These are phyloP conservation scores for Xylaria sp. DNA, from an alignment of 2,329 filamentous ascomycete species.

Conservation along the genomic window DNA sequence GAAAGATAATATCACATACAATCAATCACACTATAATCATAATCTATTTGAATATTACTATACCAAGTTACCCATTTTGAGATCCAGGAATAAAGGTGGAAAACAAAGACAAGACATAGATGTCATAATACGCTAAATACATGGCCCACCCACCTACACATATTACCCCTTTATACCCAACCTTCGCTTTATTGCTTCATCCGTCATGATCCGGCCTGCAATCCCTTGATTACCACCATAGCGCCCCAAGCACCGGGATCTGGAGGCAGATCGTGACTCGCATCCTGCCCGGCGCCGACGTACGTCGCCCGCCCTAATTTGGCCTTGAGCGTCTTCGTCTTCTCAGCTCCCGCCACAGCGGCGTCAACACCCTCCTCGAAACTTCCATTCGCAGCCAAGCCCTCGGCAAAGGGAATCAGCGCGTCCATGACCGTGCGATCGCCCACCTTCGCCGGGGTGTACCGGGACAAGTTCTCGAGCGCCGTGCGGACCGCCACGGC, in stretches of 20 bases:
- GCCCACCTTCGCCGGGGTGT: constrained; percentile 61
- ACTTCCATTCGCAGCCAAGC: constrained; percentile 48
- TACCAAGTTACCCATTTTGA: neutral
- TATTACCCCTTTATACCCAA: neutral
- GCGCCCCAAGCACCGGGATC: constrained; percentile 76
- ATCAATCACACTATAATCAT: neutral
- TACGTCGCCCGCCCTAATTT: constrained; percentile 72
- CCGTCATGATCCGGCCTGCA: constrained; percentile 37
- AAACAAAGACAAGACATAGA: neutral
- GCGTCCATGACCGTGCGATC: constrained; percentile 65
- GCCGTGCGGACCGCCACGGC: constrained; percentile 49
- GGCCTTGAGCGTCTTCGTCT: constrained; percentile 68
- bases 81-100: neutral
- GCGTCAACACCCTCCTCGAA: constrained; percentile 63
- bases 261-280: constrained; percentile 60
- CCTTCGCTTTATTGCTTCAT: neutral
- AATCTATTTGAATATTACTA: neutral
- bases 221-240: constrained; percentile 58
- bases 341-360: constrained; percentile 64
- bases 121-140: neutral
- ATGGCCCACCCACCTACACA: neutral
- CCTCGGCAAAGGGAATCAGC: constrained; percentile 58
- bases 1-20: neutral
- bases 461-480: constrained; percentile 53
- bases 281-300: constrained; percentile 61